Conservation (phyloP, 495 filamentous ascomycete genomes). For the Rostrohypoxylon terebratum region DNA sequence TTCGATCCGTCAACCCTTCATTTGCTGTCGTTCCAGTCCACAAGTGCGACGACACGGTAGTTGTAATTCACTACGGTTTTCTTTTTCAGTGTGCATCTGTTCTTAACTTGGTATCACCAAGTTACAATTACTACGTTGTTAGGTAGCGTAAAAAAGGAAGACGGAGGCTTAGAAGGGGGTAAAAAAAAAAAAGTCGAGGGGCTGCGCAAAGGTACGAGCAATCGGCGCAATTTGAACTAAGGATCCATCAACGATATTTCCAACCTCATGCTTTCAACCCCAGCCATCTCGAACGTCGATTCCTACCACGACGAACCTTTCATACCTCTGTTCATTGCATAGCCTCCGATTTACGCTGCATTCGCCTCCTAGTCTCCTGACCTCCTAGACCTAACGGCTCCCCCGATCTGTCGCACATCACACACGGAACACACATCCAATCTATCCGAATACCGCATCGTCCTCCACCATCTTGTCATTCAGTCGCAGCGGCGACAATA, state of each 20-base stretch:
- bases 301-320: constrained; percentile 18
- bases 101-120: constrained; percentile 1
- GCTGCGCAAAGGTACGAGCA: constrained; percentile 36
- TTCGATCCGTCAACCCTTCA: constrained; percentile 40
- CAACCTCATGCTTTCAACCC: constrained; percentile 45
- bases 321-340: constrained; percentile 23
- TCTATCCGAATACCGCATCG: constrained; percentile 8
- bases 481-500: constrained; percentile 35
- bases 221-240: constrained; percentile 41
- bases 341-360: constrained; percentile 19
- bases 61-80: constrained; percentile 10
- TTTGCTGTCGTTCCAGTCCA: constrained; percentile 25
- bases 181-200: constrained; percentile 42
- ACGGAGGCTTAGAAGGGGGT: constrained; percentile 31
- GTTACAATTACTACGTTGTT: constrained; percentile 12
- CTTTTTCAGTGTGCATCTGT: constrained; percentile 10
- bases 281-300: constrained; percentile 40
- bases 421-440: constrained; percentile 13
- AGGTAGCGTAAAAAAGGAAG: constrained; percentile 11
- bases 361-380: constrained; percentile 1
- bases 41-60: constrained; percentile 15
- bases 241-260: constrained; percentile 40
- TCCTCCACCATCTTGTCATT: constrained; percentile 7
- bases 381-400: not conserved
- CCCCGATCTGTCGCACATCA: not conserved